Evolutionary conservation across 345 rosid genomes (phyloP), one percentile per base, ranked within the genome.

Genomic region (Brassica rapa): DNA sequence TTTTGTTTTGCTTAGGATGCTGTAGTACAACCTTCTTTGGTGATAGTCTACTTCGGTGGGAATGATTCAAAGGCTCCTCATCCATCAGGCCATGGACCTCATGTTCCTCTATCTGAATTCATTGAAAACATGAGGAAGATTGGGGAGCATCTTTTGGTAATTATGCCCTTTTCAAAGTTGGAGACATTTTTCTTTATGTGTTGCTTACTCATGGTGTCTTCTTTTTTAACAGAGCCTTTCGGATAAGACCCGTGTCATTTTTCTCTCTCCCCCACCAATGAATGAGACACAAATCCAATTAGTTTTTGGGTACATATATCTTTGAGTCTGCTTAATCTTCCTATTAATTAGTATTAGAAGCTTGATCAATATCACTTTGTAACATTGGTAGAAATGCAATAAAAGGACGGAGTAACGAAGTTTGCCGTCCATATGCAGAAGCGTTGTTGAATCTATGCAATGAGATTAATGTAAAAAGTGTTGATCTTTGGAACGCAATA

Each of bases 31-130:
- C 98, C 98, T 56, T 82, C 93, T 4, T 78, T 94, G 85, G 97
- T 94, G 75, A 88, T 94, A 43, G 94, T 94, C 30, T 94, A 94
- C 83, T 92, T 94, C 32, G 98, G 98, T 68, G 98, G 98, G 55
- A 94, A 94, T 46, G 98, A 94, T 80, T 92, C 98, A 25, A 71
- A 71, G 86, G 81, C 61, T 25, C 88, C 95, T 75, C 85, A 84
- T 67, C 83, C 95, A 15, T 83, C 86, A 66, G 93, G 90, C 35
- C 71, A 84, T 1, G 94, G 97, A 21, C 85, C 95, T 69, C 98
- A 94, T 81, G 98, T 94, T n/a, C 98, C 96, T 8, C 84, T 94
- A 24, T 81, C 89, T 1, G 97, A 91, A 74, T 93, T 86, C 56
- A 21, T 76, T 0, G 89, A 86, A 4, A 95, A 95, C 86, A 95